Evolutionary conservation across 139 green algal genomes (phyloP).

Genomic region (Tetraselmis striata): DNA sequence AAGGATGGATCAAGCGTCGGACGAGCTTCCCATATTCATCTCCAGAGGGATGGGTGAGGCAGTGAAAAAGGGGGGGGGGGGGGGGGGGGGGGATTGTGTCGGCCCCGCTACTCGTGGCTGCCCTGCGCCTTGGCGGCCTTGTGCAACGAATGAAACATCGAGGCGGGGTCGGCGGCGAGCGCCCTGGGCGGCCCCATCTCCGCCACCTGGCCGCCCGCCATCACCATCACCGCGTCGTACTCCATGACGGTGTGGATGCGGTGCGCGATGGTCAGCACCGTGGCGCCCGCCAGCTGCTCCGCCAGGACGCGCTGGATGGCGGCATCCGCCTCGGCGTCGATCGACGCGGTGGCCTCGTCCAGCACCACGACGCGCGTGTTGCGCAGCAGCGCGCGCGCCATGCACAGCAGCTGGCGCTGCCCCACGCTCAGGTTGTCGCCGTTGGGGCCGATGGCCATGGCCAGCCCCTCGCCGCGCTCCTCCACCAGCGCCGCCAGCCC

Average conservation of each 20-base stretch:
- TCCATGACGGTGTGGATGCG: slow-evolving; percentile 72
- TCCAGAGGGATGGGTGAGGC: too few relatives aligned
- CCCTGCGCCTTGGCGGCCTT: neutral
- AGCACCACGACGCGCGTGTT: slow-evolving; percentile 72
- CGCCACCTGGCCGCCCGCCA: slow-evolving; percentile 52
- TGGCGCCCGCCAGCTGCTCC: slow-evolving; percentile 46
- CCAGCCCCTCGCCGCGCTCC: slow-evolving; percentile 29
- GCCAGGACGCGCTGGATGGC: slow-evolving; percentile 42
- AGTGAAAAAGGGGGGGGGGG: too few relatives aligned
- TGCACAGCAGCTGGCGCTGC: slow-evolving; percentile 88
- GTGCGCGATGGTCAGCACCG: slow-evolving; percentile 63
- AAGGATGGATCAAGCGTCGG: too few relatives aligned
- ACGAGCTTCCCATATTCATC: too few relatives aligned
- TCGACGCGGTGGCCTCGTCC: slow-evolving; percentile 86
- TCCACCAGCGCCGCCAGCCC: slow-evolving; percentile 6
- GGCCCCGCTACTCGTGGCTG: too few relatives aligned
- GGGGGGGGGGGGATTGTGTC: too few relatives aligned
- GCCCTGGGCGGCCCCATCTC: slow-evolving; percentile 36
- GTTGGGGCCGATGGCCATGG: slow-evolving; percentile 58
- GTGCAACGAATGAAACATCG: slow-evolving; percentile 27
- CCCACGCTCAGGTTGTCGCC: slow-evolving; percentile 77
- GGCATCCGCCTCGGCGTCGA: slow-evolving; percentile 81
- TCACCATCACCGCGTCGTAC: slow-evolving; percentile 42
- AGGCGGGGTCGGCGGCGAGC: slow-evolving; percentile 39
- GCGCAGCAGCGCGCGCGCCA: slow-evolving; percentile 78